Base-by-base conservation (phyloP, 495 filamentous ascomycete species). In the Lophiotrema nucula region DNA sequence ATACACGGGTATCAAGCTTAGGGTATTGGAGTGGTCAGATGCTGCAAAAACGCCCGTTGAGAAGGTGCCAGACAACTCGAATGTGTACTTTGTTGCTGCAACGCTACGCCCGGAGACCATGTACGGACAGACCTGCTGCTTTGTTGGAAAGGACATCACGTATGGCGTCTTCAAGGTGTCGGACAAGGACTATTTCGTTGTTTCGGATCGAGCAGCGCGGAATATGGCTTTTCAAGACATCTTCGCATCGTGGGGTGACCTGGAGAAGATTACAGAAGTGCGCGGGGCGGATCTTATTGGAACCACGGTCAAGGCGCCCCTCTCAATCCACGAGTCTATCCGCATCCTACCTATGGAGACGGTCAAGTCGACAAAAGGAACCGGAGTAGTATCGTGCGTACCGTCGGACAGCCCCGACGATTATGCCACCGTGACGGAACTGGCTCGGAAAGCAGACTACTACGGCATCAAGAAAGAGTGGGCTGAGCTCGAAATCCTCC, bases 381-480 rank as follows among this genome's bases (percentile, higher is more conserved):
- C 93, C 37, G 93, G 90, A 71, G 90, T 98, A 28, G 93, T 98
- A 44, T 95, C 91, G 3, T 97, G 83, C 19, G 93, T 98, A 12
- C 93, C 93, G 24, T 95, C 89, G 1, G 92, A 98, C 74, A 93
- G 88, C 59, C 93, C 93, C 1, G 92, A 98, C 64, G 93, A 98
- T 70, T 98, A 88, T 72, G 90, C 89, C 53, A 98, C 90, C 16
- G 77, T 95, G 38, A 78, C 78, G 28, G 93, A 98, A 56, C 81
- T 98, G 52, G 82, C 85, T 23, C 97, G 97, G 79, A 97, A 98
- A 79, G 81, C 92, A n/a, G 93, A 97, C 2, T 97, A 88, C 75
- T 97, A 98, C 70, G 85, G 85, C 45, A 97, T 98, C 72, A 84
- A 95, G 74, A 95, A 93, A 74, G 92, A 97, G 68, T 98, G 93